Base-by-base conservation (phyloP, 108 stramenopile genomes). In the Cyclostephanos tholiformis region DNA sequence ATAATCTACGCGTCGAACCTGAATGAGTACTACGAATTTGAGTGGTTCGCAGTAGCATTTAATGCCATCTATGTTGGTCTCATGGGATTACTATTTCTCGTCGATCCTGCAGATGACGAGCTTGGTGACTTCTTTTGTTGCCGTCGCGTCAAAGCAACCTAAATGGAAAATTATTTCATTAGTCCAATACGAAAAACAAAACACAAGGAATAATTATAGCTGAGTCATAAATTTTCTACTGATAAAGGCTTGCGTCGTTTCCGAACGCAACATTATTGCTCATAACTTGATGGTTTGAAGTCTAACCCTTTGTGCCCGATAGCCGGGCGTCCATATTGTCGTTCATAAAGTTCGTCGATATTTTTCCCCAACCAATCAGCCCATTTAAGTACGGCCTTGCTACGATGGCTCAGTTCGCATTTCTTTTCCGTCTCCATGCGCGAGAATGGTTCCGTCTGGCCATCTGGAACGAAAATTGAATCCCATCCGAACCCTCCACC, bases 401-500 rank as follows among this genome's bases (percentile, higher is more conserved):
- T 90, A 36, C 99, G 69, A 80, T 99, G 99, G 8, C 91, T 92
- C 32, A 97, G 79, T 35, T 71, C 74, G 86, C 97, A 97, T 84
- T 99, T 99, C 79, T 87, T 81, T 65, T 88, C 95, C 44, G 90
- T 90, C 22, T 83, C 76, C 96, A 99, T 95, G 69, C 92, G 91
- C 20, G 91, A 91, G 74, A 98, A 99, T 0, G 97, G 94, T 66
- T 84, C 64, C 27, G 75, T 77, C 52, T 79, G 69, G 16, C 88
- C 96, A 36, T 97, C 86, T 9, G 99, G 99, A 56, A 98, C 91
- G 87, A 99, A 99, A 14, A 98, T 94, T 6, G 85, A 75, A 70
- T 99, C 99, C 99, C 99, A 99, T 26, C 99, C 99, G 80, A 99
- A 99, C 50, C 96, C 96, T 74, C 94, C 19, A 43, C 88, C 89